phyloP scores from a whole-genome alignment of 2,329 filamentous ascomycete species.

The Penicillium sp. region DNA sequence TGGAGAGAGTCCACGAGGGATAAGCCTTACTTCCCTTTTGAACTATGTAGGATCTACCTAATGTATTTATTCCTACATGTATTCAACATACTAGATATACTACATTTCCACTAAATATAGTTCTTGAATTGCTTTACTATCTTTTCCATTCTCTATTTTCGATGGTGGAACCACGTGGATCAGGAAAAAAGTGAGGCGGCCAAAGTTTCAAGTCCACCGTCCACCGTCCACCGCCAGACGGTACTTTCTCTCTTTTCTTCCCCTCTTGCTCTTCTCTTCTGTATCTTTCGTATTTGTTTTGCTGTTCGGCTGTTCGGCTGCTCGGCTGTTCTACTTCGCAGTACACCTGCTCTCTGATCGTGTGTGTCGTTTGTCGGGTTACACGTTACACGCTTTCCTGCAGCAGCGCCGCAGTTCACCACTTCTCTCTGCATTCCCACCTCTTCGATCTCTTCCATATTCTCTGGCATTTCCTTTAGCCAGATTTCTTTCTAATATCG shows the following conservation, averaged over 20 bases:
- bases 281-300: background rate
- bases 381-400: slow-evolving; percentile 9
- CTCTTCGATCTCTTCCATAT: slow-evolving; percentile 5
- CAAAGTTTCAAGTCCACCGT: slow-evolving; percentile 9
- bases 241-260: slow-evolving; percentile 15
- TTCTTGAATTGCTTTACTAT: background rate
- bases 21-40: slow-evolving; percentile 1
- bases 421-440: background rate
- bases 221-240: slow-evolving; percentile 21
- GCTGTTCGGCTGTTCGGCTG: background rate
- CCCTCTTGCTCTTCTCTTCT: slow-evolving; percentile 3
- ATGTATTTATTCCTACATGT: too few relatives aligned
- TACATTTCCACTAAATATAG: too few relatives aligned
- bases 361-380: slow-evolving; percentile 5
- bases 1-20: slow-evolving; percentile 22
- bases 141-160: background rate
- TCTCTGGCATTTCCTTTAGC: slow-evolving; percentile 2
- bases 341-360: background rate
- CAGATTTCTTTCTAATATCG: slow-evolving; percentile 4
- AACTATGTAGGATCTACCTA: background rate
- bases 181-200: slow-evolving; percentile 24
- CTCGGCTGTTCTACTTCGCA: background rate
- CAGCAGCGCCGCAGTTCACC: slow-evolving; percentile 8
- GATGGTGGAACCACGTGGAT: slow-evolving; percentile 22
- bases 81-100: too few relatives aligned